Evolutionary conservation across 306 rosid genomes (phyloP).

Genomic region (Pachyrhizus erosus): DNA sequence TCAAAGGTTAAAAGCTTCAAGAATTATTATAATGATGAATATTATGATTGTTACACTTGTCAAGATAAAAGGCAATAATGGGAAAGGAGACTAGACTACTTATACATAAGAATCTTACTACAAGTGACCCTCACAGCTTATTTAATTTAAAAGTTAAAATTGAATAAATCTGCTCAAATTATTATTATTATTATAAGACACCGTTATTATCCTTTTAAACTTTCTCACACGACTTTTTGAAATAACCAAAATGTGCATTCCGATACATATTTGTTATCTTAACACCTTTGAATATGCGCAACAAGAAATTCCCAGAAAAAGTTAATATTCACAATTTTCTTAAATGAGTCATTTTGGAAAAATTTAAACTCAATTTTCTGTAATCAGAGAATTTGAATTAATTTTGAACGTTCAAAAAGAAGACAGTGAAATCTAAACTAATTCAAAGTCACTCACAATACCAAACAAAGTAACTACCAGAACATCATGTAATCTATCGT

Average conservation of each 20-base stretch:
- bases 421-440: slow-evolving; percentile 37
- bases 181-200: neutral
- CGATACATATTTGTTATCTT: neutral
- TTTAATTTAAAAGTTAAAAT: neutral
- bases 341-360: neutral
- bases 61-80: slow-evolving; percentile 1
- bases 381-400: neutral
- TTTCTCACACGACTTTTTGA: neutral
- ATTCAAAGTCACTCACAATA: neutral
- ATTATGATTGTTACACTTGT: slow-evolving; percentile 13
- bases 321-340: neutral
- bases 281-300: neutral
- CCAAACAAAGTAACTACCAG: neutral
- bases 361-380: neutral
- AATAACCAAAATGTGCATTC: neutral
- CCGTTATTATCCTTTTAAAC: neutral
- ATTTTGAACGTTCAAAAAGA: slow-evolving; percentile 16
- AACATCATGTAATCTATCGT: neutral
- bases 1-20: slow-evolving; percentile 9
- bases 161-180: slow-evolving; percentile 4
- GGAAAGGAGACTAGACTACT: neutral
- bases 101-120: slow-evolving; percentile 34
- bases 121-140: slow-evolving; percentile 47
- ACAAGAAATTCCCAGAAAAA: neutral
- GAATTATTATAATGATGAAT: slow-evolving; percentile 9